phyloP scores from a whole-genome alignment of 164 flowering plant genomes.

The Brasenia schreberi region DNA sequence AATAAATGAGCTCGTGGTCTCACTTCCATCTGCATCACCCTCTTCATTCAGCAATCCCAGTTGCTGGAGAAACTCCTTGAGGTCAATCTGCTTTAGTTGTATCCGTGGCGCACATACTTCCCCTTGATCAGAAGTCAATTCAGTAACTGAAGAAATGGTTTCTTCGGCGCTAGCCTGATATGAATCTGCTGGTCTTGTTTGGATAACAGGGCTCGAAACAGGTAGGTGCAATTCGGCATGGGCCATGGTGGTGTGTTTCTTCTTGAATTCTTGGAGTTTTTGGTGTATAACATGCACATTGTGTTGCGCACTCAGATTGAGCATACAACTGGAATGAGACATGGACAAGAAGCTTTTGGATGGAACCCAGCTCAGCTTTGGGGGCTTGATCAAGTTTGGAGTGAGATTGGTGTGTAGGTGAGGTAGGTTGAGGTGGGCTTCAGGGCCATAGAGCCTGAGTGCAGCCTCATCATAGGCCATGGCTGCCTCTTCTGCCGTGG shows the following conservation, averaged over 20 bases:
- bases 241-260: conserved; percentile 16
- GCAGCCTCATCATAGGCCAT: conserved; percentile 99
- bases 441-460: conserved; percentile 71
- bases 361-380: conserved; percentile 72
- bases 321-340: conserved; percentile 64
- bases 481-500: conserved; percentile 98
- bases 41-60: conserved; percentile 51
- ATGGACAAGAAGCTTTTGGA: conserved; percentile 59
- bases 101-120: not conserved
- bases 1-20: not conserved
- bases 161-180: conserved; percentile 7
- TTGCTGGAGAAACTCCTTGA: conserved; percentile 84
- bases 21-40: not conserved
- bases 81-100: conserved; percentile 84
- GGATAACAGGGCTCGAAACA: conserved; percentile 12
- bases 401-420: conserved; percentile 46
- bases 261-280: conserved; percentile 72
- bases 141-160: conserved; percentile 13
- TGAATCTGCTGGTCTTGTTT: conserved; percentile 2
- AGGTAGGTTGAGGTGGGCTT: conserved; percentile 87
- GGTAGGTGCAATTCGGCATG: conserved; percentile 12
- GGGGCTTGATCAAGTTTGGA: conserved; percentile 22
- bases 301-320: conserved; percentile 80
- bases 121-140: conserved; percentile 5
- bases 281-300: conserved; percentile 91